Conservation (phyloP, 2,329 filamentous ascomycete species). For the Hysterium pulicare region DNA sequence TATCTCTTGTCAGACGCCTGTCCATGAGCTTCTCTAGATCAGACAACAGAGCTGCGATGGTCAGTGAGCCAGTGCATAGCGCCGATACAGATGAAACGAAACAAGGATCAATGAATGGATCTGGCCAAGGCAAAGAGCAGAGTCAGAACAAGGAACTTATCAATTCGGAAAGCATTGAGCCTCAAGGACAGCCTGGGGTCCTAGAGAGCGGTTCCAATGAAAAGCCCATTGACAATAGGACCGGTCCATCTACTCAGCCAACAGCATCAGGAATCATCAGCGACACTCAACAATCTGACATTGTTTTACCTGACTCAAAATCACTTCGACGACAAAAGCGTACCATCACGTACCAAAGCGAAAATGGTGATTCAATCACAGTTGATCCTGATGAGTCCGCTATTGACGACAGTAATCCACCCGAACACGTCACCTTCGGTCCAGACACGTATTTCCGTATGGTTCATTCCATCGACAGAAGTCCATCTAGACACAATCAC, state of each 20-base stretch:
- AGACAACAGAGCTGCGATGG: not conserved
- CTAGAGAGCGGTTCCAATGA: not conserved
- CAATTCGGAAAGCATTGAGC: not conserved
- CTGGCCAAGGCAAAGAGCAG: not conserved
- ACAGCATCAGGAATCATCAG: not conserved
- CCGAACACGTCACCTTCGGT: constrained; percentile 28
- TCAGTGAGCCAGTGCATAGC: not conserved
- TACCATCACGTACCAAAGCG: constrained; percentile 11
- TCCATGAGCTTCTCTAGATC: constrained; percentile 11
- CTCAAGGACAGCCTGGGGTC: not conserved
- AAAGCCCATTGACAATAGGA: not conserved
- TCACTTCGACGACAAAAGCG: not conserved
- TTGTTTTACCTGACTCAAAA: not conserved
- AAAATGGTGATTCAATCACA: constrained; percentile 11
- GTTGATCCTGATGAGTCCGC: constrained; percentile 4
- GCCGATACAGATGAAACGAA: not conserved
- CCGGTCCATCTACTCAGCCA: not conserved
- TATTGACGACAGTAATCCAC: constrained; percentile 3
- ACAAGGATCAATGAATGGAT: not conserved
- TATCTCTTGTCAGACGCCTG: constrained; percentile 7
- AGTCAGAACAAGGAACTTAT: not conserved
- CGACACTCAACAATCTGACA: no score
- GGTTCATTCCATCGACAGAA: constrained; percentile 7
- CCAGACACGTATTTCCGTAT: constrained; percentile 20
- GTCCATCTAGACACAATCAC: constrained; percentile 7